Percentiles rank a stretch among this genome's conserved stretches.
Conservation (phyloP, 2,329 filamentous ascomycete species). For the Talaromyces marneffei region DNA sequence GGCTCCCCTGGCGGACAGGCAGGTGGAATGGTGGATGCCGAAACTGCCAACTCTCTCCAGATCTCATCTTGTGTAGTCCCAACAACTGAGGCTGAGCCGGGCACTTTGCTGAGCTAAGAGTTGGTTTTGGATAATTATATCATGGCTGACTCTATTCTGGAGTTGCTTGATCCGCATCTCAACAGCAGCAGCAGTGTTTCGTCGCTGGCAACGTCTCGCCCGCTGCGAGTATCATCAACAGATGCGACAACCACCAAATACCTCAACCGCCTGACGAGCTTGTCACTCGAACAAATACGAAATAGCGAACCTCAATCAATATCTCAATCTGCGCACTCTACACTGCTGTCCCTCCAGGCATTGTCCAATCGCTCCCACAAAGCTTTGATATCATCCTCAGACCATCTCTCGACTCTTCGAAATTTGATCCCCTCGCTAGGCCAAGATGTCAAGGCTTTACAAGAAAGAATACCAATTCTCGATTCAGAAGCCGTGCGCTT, state of each 20-base stretch:
- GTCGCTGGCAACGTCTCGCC: conserved; percentile 24
- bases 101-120: background rate
- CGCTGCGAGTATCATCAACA: conserved; percentile 27
- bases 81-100: background rate
- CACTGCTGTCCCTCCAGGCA: conserved; percentile 74
- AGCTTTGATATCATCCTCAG: conserved; percentile 72
- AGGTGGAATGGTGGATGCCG: background rate
- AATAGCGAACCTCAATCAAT: conserved; percentile 72
- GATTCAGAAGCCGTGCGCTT: conserved; percentile 75
- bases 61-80: background rate
- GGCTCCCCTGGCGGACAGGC: background rate
- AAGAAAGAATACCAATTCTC: conserved; percentile 67
- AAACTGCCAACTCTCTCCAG: background rate
- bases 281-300: conserved; percentile 66
- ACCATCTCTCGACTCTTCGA: conserved; percentile 67
- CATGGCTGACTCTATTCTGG: conserved; percentile 69
- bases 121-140: background rate
- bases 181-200: conserved; percentile 32
- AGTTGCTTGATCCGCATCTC: conserved; percentile 62
- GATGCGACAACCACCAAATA: conserved; percentile 57
- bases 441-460: conserved; percentile 60
- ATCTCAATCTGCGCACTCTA: conserved; percentile 72
- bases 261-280: conserved; percentile 68
- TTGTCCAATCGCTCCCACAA: conserved; percentile 87
- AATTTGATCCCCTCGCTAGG: conserved; percentile 66